Evolutionary conservation across 257 asterid genomes (phyloP).

Genomic region (Gynochthodes officinalis): DNA sequence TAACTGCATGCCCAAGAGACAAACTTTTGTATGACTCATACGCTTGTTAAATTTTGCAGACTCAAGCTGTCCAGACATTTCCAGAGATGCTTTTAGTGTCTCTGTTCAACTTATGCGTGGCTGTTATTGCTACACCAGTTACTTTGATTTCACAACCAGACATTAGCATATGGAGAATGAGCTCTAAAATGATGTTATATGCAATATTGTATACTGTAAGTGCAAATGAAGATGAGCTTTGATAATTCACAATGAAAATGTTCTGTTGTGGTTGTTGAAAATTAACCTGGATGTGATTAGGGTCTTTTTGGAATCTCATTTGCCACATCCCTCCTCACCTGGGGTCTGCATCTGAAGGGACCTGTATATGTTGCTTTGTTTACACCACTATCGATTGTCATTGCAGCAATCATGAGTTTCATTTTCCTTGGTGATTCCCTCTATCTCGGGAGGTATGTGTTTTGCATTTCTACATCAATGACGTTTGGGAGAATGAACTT

Average conservation of each 20-base stretch:
- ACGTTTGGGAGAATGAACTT: not conserved
- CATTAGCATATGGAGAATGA: slow-evolving; percentile 48
- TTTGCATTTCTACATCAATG: not conserved
- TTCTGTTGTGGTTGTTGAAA: not conserved
- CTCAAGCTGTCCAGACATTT: slow-evolving; percentile 67
- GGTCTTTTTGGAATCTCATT: slow-evolving; percentile 48
- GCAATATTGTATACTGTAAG: slow-evolving; percentile 43
- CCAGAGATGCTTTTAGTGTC: slow-evolving; percentile 45
- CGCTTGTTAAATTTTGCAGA: slow-evolving; percentile 27
- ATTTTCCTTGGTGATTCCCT: slow-evolving; percentile 72
- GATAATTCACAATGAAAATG: not conserved
- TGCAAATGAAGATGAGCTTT: not conserved
- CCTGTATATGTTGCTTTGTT: slow-evolving; percentile 84
- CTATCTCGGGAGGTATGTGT: slow-evolving; percentile 69
- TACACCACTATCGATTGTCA: slow-evolving; percentile 70
- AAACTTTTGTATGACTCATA: not conserved
- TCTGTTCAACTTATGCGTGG: slow-evolving; percentile 68
- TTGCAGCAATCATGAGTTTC: slow-evolving; percentile 84
- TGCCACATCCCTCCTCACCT: slow-evolving; percentile 57
- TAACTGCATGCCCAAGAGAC: not conserved
- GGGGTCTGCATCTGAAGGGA: slow-evolving; percentile 74
- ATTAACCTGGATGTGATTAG: not conserved
- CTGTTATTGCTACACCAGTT: slow-evolving; percentile 56
- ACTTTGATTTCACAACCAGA: slow-evolving; percentile 46
- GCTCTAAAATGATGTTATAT: slow-evolving; percentile 45